Evolutionary conservation across 805 yeast species (phyloP), one percentile per base, ranked within the genome.

Genomic region (Metschnikowia gelsemii): DNA sequence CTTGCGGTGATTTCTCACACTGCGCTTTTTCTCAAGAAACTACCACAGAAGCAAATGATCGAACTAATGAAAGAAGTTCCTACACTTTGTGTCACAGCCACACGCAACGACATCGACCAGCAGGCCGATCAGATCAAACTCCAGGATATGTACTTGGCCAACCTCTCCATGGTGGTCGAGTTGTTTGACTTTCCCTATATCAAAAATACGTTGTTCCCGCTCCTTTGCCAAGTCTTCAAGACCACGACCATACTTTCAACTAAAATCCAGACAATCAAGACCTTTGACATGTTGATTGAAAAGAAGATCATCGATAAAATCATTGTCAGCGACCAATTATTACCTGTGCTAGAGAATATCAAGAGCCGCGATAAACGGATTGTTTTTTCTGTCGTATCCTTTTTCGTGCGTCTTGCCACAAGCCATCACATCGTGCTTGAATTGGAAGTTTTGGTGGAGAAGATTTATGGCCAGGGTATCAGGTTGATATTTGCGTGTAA

Each of bases 191-290:
- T 83, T 52, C 73, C 88, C 8, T 76, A 81, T 14, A 72, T 89
- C 42, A 88, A 91, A 51, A 82, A 80, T 51, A 77, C 78, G 23
- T 66, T 89, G n/a, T 79, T 86, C 58, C 95, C 96, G 2, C 64
- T 79, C 32, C 68, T 88, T 13, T 76, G 87, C 32, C 75, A 73
- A 32, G 74, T 87, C 6, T 93, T 91, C 63, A 77, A 88, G 27
- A 84, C 87, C 32, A 93, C 99, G 1, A 87, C 90, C 0, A 79
- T 93, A 21, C 68, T 90, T 24, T 79, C 85, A 4, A 84, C 93
- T 20, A 91, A 93, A 55, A 67, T 84, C 13, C 72, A 78, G 12
- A 78, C 93, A 2, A 70, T 88, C 17, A 65, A 72, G 14, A 72
- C 86, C 1, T 80, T 89, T 52, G 71, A 76, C 11, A 56, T 66